phyloP scores from a whole-genome alignment of 2,329 filamentous ascomycete species.

The Scedosporium dehoogii region DNA sequence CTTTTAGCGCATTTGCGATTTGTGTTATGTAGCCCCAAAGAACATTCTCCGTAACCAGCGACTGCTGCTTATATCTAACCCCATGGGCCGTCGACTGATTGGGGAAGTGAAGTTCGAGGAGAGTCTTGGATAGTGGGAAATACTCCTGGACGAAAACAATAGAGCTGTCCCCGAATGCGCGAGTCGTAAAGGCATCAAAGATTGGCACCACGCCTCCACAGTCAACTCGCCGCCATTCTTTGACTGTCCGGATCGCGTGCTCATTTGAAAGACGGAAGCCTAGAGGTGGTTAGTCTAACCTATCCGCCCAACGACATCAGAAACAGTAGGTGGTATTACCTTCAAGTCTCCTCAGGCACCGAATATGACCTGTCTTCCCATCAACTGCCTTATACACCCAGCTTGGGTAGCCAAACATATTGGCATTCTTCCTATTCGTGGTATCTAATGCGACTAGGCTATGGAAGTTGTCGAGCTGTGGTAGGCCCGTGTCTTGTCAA shows the following conservation, averaged over 20 bases:
- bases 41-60: constrained; percentile 56
- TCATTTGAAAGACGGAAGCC: constrained; percentile 84
- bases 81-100: constrained; percentile 22
- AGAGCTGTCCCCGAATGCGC: constrained; percentile 83
- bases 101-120: constrained; percentile 70
- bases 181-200: constrained; percentile 86
- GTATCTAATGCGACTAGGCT: constrained; percentile 85
- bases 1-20: constrained; percentile 76
- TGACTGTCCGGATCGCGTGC: constrained; percentile 74
- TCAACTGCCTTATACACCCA: constrained; percentile 96
- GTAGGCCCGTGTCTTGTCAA: constrained; percentile 48
- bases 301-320: neutral
- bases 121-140: constrained; percentile 79
- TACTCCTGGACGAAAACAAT: constrained; percentile 92
- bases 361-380: constrained; percentile 79
- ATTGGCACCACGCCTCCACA: constrained; percentile 77
- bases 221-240: constrained; percentile 79
- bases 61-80: constrained; percentile 34
- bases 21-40: constrained; percentile 92
- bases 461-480: constrained; percentile 79
- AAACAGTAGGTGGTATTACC: constrained; percentile 29
- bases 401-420: constrained; percentile 70
- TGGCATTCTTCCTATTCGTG: constrained; percentile 64
- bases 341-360: constrained; percentile 78
- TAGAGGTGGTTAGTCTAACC: constrained; percentile 16